Evolutionary conservation across 768 basidiomycete species (phyloP), one percentile per base, ranked within the genome.

Genomic region (Cubamyces lactineus): DNA sequence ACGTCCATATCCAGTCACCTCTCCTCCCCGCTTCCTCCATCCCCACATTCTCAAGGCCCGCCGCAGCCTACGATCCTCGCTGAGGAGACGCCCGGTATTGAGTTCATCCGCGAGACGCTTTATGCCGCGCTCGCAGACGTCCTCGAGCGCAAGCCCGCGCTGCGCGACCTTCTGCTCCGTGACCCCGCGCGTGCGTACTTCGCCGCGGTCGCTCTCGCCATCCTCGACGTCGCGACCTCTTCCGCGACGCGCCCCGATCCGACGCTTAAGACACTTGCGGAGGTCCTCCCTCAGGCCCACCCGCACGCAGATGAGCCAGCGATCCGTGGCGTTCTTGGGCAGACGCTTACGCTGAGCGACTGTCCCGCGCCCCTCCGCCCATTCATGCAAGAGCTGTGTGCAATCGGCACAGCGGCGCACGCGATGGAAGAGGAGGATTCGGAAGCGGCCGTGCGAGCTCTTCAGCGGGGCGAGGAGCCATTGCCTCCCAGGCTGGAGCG

Each of bases 21-120:
- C 73, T 15, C 59, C 54, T 26, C 65, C 60, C 46, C 66, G 49
- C 52, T 59, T 53, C 54, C 61, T 42, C 43, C 57, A 64, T 53
- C 61, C 38, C 54, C 70, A 15, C 47, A 57, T 53, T 55, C 65
- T 26, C 67, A 68, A 0, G 53, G 38, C 23, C 43, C 70, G 5
- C 67, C 67, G 39, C 63, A 67, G 3, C 72, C 74, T n/a, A 70
- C 77, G 2, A 69, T 76, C 54, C 70, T 73, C 45, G 74, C 77
- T 67, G 65, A 74, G 62, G 71, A 71, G 16, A 76, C 82, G 21
- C 83, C 89, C 0, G 87, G 85, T 0, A 88, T 94, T 65, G 84
- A 86, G 57, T 79, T 89, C 69, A 94, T 95, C 61, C 88, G 93
- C 26, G 92, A 95, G 73, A 93, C 92, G 0, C 82, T 95, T 17